Evolutionary conservation across 2,329 filamentous ascomycete species (phyloP).

Genomic region (Penicillium corylophilum): DNA sequence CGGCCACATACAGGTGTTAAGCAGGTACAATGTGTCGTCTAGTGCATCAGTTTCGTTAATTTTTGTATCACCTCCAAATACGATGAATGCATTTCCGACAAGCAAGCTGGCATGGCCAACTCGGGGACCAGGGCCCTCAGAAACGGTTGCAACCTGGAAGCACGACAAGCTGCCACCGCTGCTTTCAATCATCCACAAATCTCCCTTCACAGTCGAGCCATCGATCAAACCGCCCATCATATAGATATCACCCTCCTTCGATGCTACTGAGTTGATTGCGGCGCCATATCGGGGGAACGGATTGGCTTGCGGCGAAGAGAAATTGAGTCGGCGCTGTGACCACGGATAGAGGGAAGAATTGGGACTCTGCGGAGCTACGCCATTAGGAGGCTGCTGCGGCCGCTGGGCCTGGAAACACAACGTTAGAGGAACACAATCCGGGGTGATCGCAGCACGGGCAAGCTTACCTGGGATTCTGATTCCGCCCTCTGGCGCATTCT

Average conservation of each 20-base stretch:
- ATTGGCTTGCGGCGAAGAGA: slow-evolving; percentile 75
- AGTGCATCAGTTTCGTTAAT: slow-evolving; percentile 87
- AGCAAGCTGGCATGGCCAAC: slow-evolving; percentile 92
- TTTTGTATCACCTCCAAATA: slow-evolving; percentile 98
- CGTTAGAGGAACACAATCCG: slow-evolving; percentile 4
- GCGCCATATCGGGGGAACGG: slow-evolving; percentile 97
- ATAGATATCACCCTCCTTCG: slow-evolving; percentile 96
- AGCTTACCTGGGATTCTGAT: slow-evolving; percentile 56
- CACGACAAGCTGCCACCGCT: slow-evolving; percentile 78
- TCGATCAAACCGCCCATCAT: slow-evolving; percentile 97
- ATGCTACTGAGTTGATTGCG: slow-evolving; percentile 86
- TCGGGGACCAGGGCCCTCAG: slow-evolving; percentile 89
- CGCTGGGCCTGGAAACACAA: slow-evolving; percentile 28
- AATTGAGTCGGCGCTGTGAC: slow-evolving; percentile 86
- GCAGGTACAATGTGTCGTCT: slow-evolving; percentile 91
- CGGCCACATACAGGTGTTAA: slow-evolving; percentile 84
- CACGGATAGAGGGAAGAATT: slow-evolving; percentile 90
- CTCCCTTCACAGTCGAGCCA: slow-evolving; percentile 91
- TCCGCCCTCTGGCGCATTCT: slow-evolving; percentile 56
- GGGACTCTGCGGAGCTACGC: slow-evolving; percentile 50
- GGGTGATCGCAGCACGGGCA: background rate
- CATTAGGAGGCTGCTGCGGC: slow-evolving; percentile 57
- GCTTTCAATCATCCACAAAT: slow-evolving; percentile 96
- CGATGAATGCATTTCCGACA: slow-evolving; percentile 97
- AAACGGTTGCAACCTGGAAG: slow-evolving; percentile 85